Base-by-base conservation (phyloP, 2,329 filamentous ascomycete species). In the Cladosporium austrohemisphaericum region DNA sequence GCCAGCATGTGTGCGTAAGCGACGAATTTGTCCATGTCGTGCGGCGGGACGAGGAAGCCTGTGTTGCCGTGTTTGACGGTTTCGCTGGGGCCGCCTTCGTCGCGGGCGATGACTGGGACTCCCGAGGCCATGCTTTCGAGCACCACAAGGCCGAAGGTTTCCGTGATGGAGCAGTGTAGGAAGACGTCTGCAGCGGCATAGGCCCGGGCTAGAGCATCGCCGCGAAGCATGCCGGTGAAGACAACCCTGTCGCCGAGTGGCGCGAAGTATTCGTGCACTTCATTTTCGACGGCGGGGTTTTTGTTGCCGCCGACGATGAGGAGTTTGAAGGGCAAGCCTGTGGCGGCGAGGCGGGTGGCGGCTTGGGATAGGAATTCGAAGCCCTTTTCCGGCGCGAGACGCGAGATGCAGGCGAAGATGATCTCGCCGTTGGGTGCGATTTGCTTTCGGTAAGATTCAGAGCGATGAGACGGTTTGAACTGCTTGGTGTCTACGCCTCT, bases 131-230 rank as follows among this genome's bases (percentile, higher is more conserved):
- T 86, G 3, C 80, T 79, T 65, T 86, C 84, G 2, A 86, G 70
- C 1, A 86, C 83, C 0, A 87, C 83, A 8, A 87, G 70, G 0
- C 84, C 84, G 63, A 87, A 86, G 0, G 84, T 87, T 65, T 87
- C 84, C 1, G 83, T 86, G 50, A 86, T 71, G 18, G 81, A 86
- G 66, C 82, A 85, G 67, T 87, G 83, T 11, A 87, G 66, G 60
- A 87, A 86, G n/a, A 87, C 57, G 60, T 87, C 83, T 1, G 78
- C 83, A 3, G 78, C 79, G 2, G 84, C 83, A 56, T 86, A 88
- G 8, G 80, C 77, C n/a, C 73, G 70, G n/a, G 82, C 83, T 7
- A 87, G 72, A 2, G 75, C 73, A 41, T 75, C 74, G 9, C 83
- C 83, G 0, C 78, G 74, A 55, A 80, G 73, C 68, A 86, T 83